Base-by-base conservation (phyloP, 768 basidiomycete genomes). In the Tricholoma hemisulphureum region DNA sequence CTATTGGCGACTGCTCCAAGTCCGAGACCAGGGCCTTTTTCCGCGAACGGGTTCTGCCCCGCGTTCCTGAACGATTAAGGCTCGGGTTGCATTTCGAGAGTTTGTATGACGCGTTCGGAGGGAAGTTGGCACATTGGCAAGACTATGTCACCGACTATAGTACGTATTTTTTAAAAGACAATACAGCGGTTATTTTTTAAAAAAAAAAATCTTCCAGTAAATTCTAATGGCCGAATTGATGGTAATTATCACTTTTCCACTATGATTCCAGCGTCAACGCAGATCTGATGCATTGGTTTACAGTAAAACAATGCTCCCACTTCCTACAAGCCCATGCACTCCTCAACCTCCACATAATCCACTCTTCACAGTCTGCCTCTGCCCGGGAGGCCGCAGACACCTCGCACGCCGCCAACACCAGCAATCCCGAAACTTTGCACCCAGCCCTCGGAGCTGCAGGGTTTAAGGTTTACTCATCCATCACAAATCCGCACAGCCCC, bases 301-400 rank as follows among this genome's bases (percentile, higher is more conserved):
- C 61, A 92, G 89, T 91, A 69, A 86, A 85, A 64, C 86, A 89
- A 64, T 85, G 86, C 57, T 89, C 90, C 0, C 88, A 90, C 65
- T 93, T 91, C 75, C 81, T 93, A 21, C 92, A 93, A 73, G 92
- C 92, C 0, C 89, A 93, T 58, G 80, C 90, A 0, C 76, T 91
- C 1, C 81, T 94, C 55, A 93, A 94, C 62, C 81, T 94, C 13
- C 92, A 94, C 68, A 88, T 94, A 69, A 89, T 94, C 53, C 91
- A 93, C 64, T 87, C 90, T 2, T 87, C 87, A 1, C 88, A 91
- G 66, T 72, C 83, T 1, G 67, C 80, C 0, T 69, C 73, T 3
- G 69, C 68, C 20, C 65, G 63, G 63, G 67, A 50, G 67, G 68
- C 57, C 63, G 68, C 71, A 28, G 69, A 65, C 54, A 72, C 71